These are phyloP conservation scores for Candida neerlandica DNA, from an alignment of 1,139 yeast species.

Conservation along the genomic window DNA sequence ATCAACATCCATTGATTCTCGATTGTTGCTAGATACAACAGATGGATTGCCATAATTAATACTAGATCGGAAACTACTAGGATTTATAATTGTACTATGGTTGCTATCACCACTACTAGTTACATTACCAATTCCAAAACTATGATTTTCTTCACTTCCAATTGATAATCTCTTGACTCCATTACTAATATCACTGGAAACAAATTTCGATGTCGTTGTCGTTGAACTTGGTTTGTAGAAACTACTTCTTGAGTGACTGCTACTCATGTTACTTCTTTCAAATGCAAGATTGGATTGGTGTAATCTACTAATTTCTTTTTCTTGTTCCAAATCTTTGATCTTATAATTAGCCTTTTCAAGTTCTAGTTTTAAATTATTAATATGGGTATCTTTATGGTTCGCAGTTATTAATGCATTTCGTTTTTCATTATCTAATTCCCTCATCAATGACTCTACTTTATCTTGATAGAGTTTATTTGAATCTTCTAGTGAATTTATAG, in stretches of 20 bases:
- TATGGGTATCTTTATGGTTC: slow-evolving; percentile 16
- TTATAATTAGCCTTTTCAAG: slow-evolving; percentile 16
- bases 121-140: slow-evolving; percentile 7
- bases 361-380: slow-evolving; percentile 15
- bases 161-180: slow-evolving; percentile 50
- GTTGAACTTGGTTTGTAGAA: slow-evolving; percentile 5
- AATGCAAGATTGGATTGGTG: slow-evolving; percentile 13
- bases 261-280: slow-evolving; percentile 5
- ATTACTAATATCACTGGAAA: slow-evolving; percentile 41
- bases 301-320: slow-evolving; percentile 15
- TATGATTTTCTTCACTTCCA: slow-evolving; percentile 29
- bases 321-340: slow-evolving; percentile 21
- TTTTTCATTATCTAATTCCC: slow-evolving; percentile 13
- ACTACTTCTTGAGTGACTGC: slow-evolving; percentile 5
- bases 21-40: not conserved
- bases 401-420: slow-evolving; percentile 12
- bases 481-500: slow-evolving; percentile 9
- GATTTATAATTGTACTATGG: not conserved
- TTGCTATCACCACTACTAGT: slow-evolving; percentile 6
- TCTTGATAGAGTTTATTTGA: slow-evolving; percentile 11
- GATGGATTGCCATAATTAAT: slow-evolving; percentile 4
- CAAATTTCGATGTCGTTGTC: slow-evolving; percentile 19
- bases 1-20: slow-evolving; percentile 27
- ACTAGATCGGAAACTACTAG: slow-evolving; percentile 2
- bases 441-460: slow-evolving; percentile 12